Evolutionary conservation across 176 grass and related monocot genomes (phyloP), one percentile per base, ranked within the genome.

Genomic region (Zizania latifolia): DNA sequence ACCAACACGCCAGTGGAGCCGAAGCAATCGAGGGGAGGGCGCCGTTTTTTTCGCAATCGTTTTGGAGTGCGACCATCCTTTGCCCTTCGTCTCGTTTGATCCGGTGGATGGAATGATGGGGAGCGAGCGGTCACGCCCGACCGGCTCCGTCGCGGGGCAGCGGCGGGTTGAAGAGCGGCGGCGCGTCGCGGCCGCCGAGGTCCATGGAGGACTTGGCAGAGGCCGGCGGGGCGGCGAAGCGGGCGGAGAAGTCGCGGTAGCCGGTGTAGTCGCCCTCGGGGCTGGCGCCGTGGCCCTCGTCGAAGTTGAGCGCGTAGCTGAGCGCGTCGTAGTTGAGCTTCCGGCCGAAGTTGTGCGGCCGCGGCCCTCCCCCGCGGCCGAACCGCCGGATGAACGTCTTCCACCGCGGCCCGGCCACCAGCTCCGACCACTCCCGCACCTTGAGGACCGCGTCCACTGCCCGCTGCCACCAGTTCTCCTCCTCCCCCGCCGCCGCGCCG

Each of bases 361-460:
- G 31, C 63, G 64, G 76, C 2, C 46, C 86, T 57, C 81, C 66
- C 76, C 48, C 86, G 68, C 89, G 89, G 10, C 88, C 83, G 89
- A 99, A 92, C 27, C 87, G 91, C 16, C 95, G 91, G 79, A 99
- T 88, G 76, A 99, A 94, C 64, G 91, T 99, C 91, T 99, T 99
- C 95, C 95, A 99, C n/a, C 79, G 71, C 21, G 95, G 95, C 0
- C 95, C 95, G 0, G 89, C 95, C 17, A 86, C 89, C 34, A 99
- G 76, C 86, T 99, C 95, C 38, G 95, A 99, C 95, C 95, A 99
- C 89, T 99, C 92, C 37, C 91, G 84, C 44, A 88, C 80, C 87
- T 92, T 99, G 82, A 95, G 88, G 1, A 84, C 24, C 15, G 82
- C 84, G 31, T 81, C 78, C 72, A 60, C 70, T 15, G 77, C 55